Conservation (phyloP, 345 rosid genomes). For the Arabidopsis suecica region DNA sequence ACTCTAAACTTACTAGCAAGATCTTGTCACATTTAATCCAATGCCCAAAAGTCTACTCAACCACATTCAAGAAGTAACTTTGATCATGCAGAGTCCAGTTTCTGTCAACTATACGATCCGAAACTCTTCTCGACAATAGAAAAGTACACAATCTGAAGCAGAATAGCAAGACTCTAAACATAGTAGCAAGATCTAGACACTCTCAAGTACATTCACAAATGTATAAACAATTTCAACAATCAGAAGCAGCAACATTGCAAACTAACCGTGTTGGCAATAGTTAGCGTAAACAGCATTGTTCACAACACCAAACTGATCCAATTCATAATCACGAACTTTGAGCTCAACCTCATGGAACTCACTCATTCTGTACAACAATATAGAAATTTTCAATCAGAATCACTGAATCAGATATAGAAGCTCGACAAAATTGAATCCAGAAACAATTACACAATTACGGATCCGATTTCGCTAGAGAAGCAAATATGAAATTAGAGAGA, state of each 20-base stretch:
- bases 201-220: neutral
- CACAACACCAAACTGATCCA: slow-evolving; percentile 92
- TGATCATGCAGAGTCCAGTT: neutral
- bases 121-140: neutral
- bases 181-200: neutral
- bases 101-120: neutral
- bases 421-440: neutral
- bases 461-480: neutral
- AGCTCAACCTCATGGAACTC: slow-evolving; percentile 65
- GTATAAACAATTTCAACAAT: neutral
- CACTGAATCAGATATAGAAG: neutral
- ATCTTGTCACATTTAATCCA: neutral
- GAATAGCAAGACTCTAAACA: neutral
- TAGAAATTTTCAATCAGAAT: neutral
- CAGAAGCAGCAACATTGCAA: neutral
- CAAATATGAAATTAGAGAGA: neutral
- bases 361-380: slow-evolving; percentile 55
- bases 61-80: neutral
- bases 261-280: slow-evolving; percentile 82
- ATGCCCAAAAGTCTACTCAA: neutral
- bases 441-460: neutral
- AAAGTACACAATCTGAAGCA: neutral
- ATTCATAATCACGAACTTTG: slow-evolving; percentile 81
- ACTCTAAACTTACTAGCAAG: neutral
- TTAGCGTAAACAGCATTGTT: slow-evolving; percentile 88